These are phyloP conservation scores for Lactarius tabidus DNA, from an alignment of 768 basidiomycete genomes.

Conservation along the genomic window DNA sequence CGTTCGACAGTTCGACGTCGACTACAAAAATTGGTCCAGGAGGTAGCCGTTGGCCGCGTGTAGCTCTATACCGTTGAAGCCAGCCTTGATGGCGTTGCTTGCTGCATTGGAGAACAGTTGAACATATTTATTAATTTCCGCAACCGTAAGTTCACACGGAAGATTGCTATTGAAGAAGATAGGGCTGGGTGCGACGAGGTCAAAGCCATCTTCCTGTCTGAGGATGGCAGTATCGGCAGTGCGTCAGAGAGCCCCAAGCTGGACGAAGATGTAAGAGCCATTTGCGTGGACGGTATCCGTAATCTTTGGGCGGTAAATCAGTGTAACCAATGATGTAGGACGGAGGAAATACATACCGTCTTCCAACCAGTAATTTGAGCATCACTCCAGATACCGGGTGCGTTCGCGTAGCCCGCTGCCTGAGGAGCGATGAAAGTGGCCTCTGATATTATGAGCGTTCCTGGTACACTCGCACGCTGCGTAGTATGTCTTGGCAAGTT, in stretches of 20 bases:
- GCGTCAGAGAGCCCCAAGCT: slow-evolving; percentile 57
- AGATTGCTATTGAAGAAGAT: slow-evolving; percentile 31
- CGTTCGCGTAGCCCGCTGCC: slow-evolving; percentile 46
- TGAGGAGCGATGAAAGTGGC: slow-evolving; percentile 48
- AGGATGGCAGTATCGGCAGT: slow-evolving; percentile 36
- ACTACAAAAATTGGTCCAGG: slow-evolving; percentile 38
- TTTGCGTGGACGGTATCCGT: slow-evolving; percentile 54
- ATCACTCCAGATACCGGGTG: slow-evolving; percentile 62
- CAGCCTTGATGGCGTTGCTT: slow-evolving; percentile 35
- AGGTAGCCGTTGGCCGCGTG: slow-evolving; percentile 31
- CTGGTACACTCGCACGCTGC: slow-evolving; percentile 45
- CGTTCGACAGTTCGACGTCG: slow-evolving; percentile 36
- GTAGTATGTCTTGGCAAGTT: slow-evolving; percentile 45
- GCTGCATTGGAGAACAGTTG: slow-evolving; percentile 34
- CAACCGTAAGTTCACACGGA: slow-evolving; percentile 29
- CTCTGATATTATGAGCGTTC: slow-evolving; percentile 56
- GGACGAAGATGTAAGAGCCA: slow-evolving; percentile 48
- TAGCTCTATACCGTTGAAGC: slow-evolving; percentile 44
- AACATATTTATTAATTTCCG: slow-evolving; percentile 29
- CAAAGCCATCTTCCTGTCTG: slow-evolving; percentile 34
- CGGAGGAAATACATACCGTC: slow-evolving; percentile 30
- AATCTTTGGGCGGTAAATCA: slow-evolving; percentile 38
- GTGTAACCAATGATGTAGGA: not conserved
- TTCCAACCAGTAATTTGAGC: slow-evolving; percentile 56
- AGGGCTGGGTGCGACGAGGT: slow-evolving; percentile 28